A percentile compares a stretch with the other conserved stretches of the same genome.
These are phyloP conservation scores for Podila clonocystis DNA, from an alignment of 192 early-diverging fungal species.

Conservation along the genomic window DNA sequence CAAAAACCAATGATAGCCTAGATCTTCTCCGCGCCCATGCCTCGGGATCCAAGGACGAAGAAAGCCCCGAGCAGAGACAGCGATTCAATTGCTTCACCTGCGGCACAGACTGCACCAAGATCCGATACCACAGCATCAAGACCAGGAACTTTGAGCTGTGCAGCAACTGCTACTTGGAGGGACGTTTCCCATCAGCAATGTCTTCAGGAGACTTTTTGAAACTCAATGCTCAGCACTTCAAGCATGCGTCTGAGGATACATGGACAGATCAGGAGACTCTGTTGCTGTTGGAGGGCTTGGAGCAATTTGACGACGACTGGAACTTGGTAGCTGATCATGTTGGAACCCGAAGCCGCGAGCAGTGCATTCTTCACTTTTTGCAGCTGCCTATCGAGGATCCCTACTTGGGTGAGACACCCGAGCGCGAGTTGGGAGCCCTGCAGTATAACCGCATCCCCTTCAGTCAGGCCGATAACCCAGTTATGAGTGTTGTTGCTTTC, in stretches of 20 bases:
- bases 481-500: constrained; percentile 91
- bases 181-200: constrained; percentile 87
- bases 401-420: constrained; percentile 59
- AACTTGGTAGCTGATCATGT: constrained; percentile 91
- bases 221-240: constrained; percentile 60
- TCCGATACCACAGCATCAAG: constrained; percentile 87
- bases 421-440: constrained; percentile 64
- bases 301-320: constrained; percentile 97
- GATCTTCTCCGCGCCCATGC: constrained; percentile 64
- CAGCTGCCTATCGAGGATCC: constrained; percentile 92
- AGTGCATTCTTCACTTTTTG: constrained; percentile 91
- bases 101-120: constrained; percentile 79
- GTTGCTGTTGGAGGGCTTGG: constrained; percentile 90
- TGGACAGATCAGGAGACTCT: constrained; percentile 93
- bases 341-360: constrained; percentile 87
- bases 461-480: constrained; percentile 85
- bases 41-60: constrained; percentile 41
- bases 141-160: constrained; percentile 81
- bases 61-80: constrained; percentile 56
- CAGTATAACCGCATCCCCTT: constrained; percentile 83
- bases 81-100: constrained; percentile 84
- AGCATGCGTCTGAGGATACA: constrained; percentile 63
- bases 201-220: constrained; percentile 91
- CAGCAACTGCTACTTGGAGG: constrained; percentile 89
- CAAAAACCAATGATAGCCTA: constrained; percentile 56